phyloP scores from a whole-genome alignment of 2,329 filamentous ascomycete genomes.

The Fusarium stilboides region DNA sequence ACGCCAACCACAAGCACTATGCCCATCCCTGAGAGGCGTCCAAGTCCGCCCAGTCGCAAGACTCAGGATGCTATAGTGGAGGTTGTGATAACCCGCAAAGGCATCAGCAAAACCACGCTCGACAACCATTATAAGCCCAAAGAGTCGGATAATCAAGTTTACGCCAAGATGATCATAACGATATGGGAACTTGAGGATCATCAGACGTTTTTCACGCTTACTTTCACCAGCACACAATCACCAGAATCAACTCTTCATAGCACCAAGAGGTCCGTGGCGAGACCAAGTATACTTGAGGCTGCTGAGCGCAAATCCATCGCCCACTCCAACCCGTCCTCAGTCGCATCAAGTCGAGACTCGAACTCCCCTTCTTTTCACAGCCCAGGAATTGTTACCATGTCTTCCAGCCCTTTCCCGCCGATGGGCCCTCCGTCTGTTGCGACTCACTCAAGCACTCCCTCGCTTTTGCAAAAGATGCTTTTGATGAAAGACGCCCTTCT shows the following conservation, averaged over 20 bases:
- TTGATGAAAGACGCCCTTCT: conserved; percentile 84
- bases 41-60: conserved; percentile 46
- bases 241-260: conserved; percentile 52
- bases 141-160: conserved; percentile 61
- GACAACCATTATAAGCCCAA: conserved; percentile 55
- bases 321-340: conserved; percentile 63
- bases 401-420: conserved; percentile 75
- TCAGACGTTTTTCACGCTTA: conserved; percentile 80
- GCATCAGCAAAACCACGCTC: conserved; percentile 58
- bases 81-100: conserved; percentile 73
- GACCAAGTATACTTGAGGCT: conserved; percentile 60
- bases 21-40: conserved; percentile 54
- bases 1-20: conserved; percentile 55
- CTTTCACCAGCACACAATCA: conserved; percentile 76
- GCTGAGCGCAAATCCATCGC: conserved; percentile 63
- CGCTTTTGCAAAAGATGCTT: conserved; percentile 79
- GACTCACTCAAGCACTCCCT: conserved; percentile 70
- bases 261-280: conserved; percentile 58
- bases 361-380: conserved; percentile 64
- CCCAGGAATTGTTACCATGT: conserved; percentile 68
- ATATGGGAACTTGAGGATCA: conserved; percentile 79
- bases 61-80: conserved; percentile 76
- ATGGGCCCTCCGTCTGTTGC: conserved; percentile 74
- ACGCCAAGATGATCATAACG: conserved; percentile 83
- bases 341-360: conserved; percentile 64